phyloP scores from a whole-genome alignment of 352 stramenopile species.

The Vaucheria bursata region DNA sequence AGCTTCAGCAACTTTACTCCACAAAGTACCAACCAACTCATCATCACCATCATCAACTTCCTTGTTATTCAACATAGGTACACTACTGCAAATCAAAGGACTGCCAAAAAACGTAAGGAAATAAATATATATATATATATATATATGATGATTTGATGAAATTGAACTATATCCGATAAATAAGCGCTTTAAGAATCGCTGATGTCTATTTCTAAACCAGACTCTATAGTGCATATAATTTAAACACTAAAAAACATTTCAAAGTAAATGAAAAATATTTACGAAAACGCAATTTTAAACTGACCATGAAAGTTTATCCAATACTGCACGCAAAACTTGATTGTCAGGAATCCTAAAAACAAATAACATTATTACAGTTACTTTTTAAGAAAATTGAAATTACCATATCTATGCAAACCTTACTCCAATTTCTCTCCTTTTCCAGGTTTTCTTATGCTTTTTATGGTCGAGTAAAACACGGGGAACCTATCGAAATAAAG shows the following conservation, averaged over 20 bases:
- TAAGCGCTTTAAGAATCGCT: neutral
- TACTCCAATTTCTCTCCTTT: constrained; percentile 43
- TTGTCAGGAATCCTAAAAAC: neutral
- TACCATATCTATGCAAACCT: constrained; percentile 10
- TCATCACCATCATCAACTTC: constrained; percentile 5
- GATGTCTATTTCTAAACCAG: neutral
- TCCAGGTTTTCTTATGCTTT: constrained; percentile 49
- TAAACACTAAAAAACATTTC: neutral
- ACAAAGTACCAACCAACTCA: neutral
- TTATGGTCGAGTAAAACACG: constrained; percentile 48
- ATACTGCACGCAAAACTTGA: neutral
- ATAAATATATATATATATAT: neutral
- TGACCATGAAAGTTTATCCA: neutral
- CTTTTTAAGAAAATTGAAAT: neutral
- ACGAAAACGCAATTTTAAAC: neutral
- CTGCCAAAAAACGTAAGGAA: neutral
- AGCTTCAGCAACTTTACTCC: neutral
- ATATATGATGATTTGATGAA: too few species aligned
- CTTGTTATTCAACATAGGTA: constrained; percentile 6
- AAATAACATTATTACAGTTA: neutral
- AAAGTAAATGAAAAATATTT: neutral
- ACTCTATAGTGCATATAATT: neutral
- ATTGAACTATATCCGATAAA: too few species aligned
- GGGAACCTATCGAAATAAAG: too few species aligned
- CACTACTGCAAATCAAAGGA: constrained; percentile 41